phyloP scores from a whole-genome alignment of 75 land plant species.

The Selaginella moellendorffii region DNA sequence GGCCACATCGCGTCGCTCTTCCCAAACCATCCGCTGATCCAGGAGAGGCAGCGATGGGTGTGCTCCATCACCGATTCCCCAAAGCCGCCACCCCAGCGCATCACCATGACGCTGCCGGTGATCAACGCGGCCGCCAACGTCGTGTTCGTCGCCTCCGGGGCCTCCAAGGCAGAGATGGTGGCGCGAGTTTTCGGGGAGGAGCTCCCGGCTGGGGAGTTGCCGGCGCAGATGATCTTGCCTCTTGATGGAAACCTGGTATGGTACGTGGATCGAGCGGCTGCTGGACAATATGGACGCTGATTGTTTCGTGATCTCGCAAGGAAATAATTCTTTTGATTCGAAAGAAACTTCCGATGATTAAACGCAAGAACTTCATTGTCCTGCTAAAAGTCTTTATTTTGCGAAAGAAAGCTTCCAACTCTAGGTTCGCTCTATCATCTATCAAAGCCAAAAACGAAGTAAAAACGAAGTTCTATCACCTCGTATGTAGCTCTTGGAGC shows the following conservation, averaged over 20 bases:
- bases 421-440: too few species aligned
- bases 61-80: constrained; percentile 28
- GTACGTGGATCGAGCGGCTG: constrained; percentile 22
- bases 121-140: constrained; percentile 39
- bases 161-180: constrained; percentile 20
- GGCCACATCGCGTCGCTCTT: constrained; percentile 40
- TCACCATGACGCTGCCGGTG: constrained; percentile 41
- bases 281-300: too few species aligned
- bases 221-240: constrained; percentile 19
- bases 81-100: constrained; percentile 28
- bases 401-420: too few species aligned
- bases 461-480: too few species aligned
- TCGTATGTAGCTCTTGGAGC: too few species aligned
- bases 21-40: constrained; percentile 24
- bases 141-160: constrained; percentile 28
- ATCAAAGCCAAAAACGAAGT: too few species aligned
- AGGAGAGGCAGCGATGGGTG: constrained; percentile 25
- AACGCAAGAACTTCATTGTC: too few species aligned
- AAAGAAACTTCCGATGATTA: too few species aligned
- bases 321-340: too few species aligned
- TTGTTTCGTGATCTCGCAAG: too few species aligned
- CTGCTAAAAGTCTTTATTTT: too few species aligned
- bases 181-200: constrained; percentile 19
- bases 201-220: constrained; percentile 17
- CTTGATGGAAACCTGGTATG: constrained; percentile 17